Base-by-base conservation (phyloP, 192 early-diverging fungal species). In the Jimgerdemannia flammicorona region DNA sequence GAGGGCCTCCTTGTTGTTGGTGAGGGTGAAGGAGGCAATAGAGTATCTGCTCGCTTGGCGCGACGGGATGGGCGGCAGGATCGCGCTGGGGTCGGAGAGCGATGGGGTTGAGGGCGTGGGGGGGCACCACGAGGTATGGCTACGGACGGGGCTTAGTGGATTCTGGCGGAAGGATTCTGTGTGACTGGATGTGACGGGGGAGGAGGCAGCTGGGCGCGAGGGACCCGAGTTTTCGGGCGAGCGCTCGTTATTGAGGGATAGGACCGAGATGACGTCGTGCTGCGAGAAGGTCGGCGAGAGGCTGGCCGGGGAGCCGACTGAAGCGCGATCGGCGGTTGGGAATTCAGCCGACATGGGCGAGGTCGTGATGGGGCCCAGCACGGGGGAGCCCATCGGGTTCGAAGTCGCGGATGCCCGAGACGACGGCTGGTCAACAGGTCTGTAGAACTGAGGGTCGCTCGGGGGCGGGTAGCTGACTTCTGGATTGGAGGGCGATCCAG, bases 1-100 rank as follows among this genome's bases (percentile, higher is more conserved):
- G 59, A 92, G 78, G 14, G 78, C 71, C 0, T 73, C 70, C 4
- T 70, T 44, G 18, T 77, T 69, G 40, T 77, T 59, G 14, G 49
- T 59, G 49, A 59, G 49, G 49, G 49, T 59, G 49, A 59, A 59
- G 49, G 49, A 59, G 14, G 49, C 49, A 14, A 59, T 59, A 14
- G 49, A 59, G 49, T 59, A 59, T 29, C 29, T 29, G 29, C 29
- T 29, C 29, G 29, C 29, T 29, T 29, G 29, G 29, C 49, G 49
- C 6, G 49, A 59, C 49, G 49, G 2, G 49, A 14, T 10, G 14
- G 49, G 49, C 14, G 49, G 49, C 6, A 59, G 49, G 49, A 14
- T 14, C 49, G 49, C 14, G 49, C 49, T 59, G 49, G 49, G 49
- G 49, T 59, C 49, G 8, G 2, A 59, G 14, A 59, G 2, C 49